Evolutionary conservation across 2,329 filamentous ascomycete genomes (phyloP).

Genomic region (Stagonosporopsis vannaccii): DNA sequence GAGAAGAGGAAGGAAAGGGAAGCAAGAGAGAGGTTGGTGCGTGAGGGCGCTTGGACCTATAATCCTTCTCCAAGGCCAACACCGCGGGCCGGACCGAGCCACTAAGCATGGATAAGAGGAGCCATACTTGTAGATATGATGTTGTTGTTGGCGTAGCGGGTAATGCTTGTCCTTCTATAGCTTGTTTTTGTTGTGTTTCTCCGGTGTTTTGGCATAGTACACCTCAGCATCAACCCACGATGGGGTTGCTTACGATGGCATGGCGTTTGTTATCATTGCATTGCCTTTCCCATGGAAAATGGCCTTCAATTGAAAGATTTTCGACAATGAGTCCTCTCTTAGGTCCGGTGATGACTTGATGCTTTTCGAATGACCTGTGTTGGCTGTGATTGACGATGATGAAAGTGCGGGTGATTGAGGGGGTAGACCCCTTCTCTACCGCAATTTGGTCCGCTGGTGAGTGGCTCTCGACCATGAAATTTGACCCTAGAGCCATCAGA

Average conservation of each 20-base stretch:
- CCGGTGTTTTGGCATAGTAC: constrained; percentile 7
- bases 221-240: constrained; percentile 11
- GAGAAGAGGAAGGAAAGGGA: constrained; percentile 83
- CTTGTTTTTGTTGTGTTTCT: neutral
- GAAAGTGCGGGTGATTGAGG: constrained; percentile 8
- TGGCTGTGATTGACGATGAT: neutral
- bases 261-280: constrained; percentile 13
- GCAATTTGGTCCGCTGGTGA: neutral
- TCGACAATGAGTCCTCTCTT: neutral
- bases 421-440: neutral
- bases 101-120: neutral
- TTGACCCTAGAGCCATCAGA: neutral
- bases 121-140: neutral
- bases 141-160: constrained; percentile 1
- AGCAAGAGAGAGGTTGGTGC: constrained; percentile 77
- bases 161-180: neutral
- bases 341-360: neutral
- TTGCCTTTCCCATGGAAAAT: constrained; percentile 15
- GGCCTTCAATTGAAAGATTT: constrained; percentile 9
- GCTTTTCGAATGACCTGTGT: too few relatives aligned
- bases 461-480: neutral
- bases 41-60: constrained; percentile 79
- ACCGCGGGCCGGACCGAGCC: constrained; percentile 20
- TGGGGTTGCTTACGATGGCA: constrained; percentile 16
- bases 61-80: constrained; percentile 43